Evolutionary conservation across 495 filamentous ascomycete genomes (phyloP), one percentile per base, ranked within the genome.

Genomic region (Podospora pseudoanserina): DNA sequence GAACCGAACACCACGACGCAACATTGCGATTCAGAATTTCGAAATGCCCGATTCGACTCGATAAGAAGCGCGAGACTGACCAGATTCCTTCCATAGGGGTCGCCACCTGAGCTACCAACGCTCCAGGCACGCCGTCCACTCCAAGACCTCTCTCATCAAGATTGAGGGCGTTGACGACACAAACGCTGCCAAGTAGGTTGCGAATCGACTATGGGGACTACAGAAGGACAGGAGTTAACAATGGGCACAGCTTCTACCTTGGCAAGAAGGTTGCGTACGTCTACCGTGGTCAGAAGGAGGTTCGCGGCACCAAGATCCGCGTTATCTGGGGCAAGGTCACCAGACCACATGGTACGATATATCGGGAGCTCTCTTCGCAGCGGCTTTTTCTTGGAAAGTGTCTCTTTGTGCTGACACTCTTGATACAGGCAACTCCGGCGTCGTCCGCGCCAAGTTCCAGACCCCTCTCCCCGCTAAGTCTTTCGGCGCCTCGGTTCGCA

Each of bases 251-350:
- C 81, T 94, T 94, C 87, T 94, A 93, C 84, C 84, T 91, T 64
- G 94, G 95, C 85, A 97, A 99, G 89, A 92, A 91, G 83, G 87
- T 97, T 78, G 94, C 94, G 75, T 98, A 92, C 81, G 93, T 99
- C 81, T 98, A 98, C 86, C 91, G 93, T 73, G 95, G 89, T 69
- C 88, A 91, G 84, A 90, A 87, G 83, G 93, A 96, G 85, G 85
- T 94, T 74, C 92, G 92, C 75, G 95, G 95, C 78, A 92, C 93
- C 79, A 97, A 98, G 88, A 93, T 98, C 81, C 86, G 94, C 78
- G 94, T 97, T 70, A 98, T 98, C 84, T 99, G 96, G 95, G 96
- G 96, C 83, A 98, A 97, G 87, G 88, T 98, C 77, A 97, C 93
- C 76, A 87, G 92, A 76, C 88, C 92, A 78, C 94, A 98, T 83